Evolutionary conservation across 2,329 filamentous ascomycete species (phyloP).

Genomic region (Colletotrichum sublineola): DNA sequence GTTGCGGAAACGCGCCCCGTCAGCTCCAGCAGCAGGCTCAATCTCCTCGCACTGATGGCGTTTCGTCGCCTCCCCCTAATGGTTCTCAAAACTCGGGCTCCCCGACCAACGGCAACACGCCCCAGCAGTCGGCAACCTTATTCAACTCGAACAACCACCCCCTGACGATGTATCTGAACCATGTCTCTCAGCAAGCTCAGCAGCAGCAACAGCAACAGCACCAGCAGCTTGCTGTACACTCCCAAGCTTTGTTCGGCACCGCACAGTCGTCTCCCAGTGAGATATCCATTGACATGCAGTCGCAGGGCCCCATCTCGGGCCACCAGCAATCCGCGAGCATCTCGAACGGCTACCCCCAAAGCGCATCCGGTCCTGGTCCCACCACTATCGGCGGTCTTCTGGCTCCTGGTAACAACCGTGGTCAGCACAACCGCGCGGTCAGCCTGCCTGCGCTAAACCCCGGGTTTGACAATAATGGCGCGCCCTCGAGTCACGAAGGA

Average conservation of each 20-base stretch:
- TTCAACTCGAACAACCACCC: slow-evolving; percentile 90
- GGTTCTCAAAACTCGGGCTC: slow-evolving; percentile 67
- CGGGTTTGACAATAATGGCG: slow-evolving; percentile 71
- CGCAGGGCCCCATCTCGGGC: slow-evolving; percentile 70
- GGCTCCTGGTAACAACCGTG: slow-evolving; percentile 74
- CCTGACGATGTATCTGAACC: slow-evolving; percentile 91
- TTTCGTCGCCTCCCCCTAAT: slow-evolving; percentile 69
- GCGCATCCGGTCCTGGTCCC: slow-evolving; percentile 66
- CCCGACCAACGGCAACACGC: slow-evolving; percentile 68
- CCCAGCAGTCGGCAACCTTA: slow-evolving; percentile 65
- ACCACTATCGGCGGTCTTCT: slow-evolving; percentile 83
- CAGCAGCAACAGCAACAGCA: slow-evolving; percentile 82
- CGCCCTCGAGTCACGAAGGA: slow-evolving; percentile 59
- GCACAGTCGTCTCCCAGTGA: slow-evolving; percentile 72
- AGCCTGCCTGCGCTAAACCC: slow-evolving; percentile 83
- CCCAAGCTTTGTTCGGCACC: slow-evolving; percentile 84
- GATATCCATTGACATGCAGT: slow-evolving; percentile 69
- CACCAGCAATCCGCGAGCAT: slow-evolving; percentile 77
- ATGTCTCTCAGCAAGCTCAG: slow-evolving; percentile 80
- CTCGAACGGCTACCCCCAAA: slow-evolving; percentile 72
- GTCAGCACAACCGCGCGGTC: slow-evolving; percentile 83
- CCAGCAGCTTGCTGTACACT: slow-evolving; percentile 79
- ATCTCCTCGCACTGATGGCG: slow-evolving; percentile 75
- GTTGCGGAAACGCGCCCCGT: slow-evolving; percentile 94
- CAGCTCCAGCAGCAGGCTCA: slow-evolving; percentile 78